A percentile compares a stretch with the other conserved stretches of the same genome.
These are phyloP conservation scores for Microsporum audouinii DNA, from an alignment of 2,329 filamentous ascomycete genomes.

Conservation along the genomic window DNA sequence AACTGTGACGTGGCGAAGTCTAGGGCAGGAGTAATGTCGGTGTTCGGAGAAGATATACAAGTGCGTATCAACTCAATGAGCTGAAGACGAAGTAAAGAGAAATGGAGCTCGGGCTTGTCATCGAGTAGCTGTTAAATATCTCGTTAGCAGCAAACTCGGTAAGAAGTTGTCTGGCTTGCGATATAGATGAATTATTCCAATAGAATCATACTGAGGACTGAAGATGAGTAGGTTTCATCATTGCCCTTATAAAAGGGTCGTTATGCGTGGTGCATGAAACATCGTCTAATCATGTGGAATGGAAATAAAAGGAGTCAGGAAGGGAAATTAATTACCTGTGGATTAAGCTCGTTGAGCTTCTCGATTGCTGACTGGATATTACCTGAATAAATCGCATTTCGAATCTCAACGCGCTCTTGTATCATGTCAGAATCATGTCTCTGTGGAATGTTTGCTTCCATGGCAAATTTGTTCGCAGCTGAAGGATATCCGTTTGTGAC, in stretches of 20 bases:
- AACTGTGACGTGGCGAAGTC: constrained; percentile 81
- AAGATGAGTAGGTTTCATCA: constrained; percentile 78
- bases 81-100: constrained; percentile 78
- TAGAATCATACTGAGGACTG: constrained; percentile 74
- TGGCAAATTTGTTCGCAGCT: constrained; percentile 84
- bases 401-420: constrained; percentile 66
- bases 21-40: constrained; percentile 68
- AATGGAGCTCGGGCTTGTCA: constrained; percentile 69
- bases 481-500: constrained; percentile 90
- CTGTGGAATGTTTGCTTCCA: constrained; percentile 70
- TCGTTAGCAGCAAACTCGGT: constrained; percentile 13
- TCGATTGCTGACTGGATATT: constrained; percentile 78
- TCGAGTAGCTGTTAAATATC: constrained; percentile 62
- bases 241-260: constrained; percentile 59
- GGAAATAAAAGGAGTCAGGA: constrained; percentile 10
- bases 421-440: constrained; percentile 63
- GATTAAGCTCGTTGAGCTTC: constrained; percentile 77
- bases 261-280: constrained; percentile 99
- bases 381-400: constrained; percentile 72
- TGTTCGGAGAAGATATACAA: constrained; percentile 53
- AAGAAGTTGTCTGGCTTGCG: constrained; percentile 9
- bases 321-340: constrained; percentile 57
- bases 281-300: constrained; percentile 71
- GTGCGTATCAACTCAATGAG: constrained; percentile 83
- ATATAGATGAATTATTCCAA: constrained; percentile 12